A percentile compares a stretch with the other conserved stretches of the same genome.
phyloP scores from a whole-genome alignment of 148 eudicot species.

The Camellia lanceoleosa region DNA sequence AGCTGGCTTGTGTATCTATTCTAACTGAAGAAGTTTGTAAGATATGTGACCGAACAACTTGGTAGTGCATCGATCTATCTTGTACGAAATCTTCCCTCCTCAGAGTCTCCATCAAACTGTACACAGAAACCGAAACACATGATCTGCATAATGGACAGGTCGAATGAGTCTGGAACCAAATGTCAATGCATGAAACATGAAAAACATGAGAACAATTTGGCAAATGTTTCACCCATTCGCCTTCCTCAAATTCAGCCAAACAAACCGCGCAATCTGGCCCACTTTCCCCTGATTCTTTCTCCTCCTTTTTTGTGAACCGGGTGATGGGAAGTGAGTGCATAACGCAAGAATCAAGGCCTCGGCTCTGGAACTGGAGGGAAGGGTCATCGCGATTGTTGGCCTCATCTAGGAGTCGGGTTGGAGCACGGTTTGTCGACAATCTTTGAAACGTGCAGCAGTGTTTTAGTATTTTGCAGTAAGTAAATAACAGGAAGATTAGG shows the following conservation, averaged over 20 bases:
- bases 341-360: conserved; percentile 29
- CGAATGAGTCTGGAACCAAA: conserved; percentile 43
- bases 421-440: conserved; percentile 10
- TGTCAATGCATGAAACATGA: conserved; percentile 37
- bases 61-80: conserved; percentile 18
- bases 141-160: conserved; percentile 46
- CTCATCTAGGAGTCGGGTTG: conserved; percentile 19
- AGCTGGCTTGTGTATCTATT: background rate
- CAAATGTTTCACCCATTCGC: conserved; percentile 32
- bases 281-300: conserved; percentile 7
- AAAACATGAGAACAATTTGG: conserved; percentile 42
- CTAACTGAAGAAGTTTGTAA: conserved; percentile 10
- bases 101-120: conserved; percentile 18
- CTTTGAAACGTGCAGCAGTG: conserved; percentile 11
- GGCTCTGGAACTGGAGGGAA: conserved; percentile 31
- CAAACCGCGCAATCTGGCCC: conserved; percentile 38
- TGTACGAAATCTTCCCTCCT: conserved; percentile 17
- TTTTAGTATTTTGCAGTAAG: conserved; percentile 21
- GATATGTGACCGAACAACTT: conserved; percentile 10
- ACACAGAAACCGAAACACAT: conserved; percentile 10
- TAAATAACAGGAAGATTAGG: conserved; percentile 22
- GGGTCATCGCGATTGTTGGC: conserved; percentile 21
- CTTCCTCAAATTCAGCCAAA: conserved; percentile 47
- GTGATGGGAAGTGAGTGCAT: conserved; percentile 32
- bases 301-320: conserved; percentile 27